Percentiles rank a stretch among this genome's conserved stretches.
These are phyloP conservation scores for Penicillium fimorum DNA, from an alignment of 495 filamentous ascomycete species.

Conservation along the genomic window DNA sequence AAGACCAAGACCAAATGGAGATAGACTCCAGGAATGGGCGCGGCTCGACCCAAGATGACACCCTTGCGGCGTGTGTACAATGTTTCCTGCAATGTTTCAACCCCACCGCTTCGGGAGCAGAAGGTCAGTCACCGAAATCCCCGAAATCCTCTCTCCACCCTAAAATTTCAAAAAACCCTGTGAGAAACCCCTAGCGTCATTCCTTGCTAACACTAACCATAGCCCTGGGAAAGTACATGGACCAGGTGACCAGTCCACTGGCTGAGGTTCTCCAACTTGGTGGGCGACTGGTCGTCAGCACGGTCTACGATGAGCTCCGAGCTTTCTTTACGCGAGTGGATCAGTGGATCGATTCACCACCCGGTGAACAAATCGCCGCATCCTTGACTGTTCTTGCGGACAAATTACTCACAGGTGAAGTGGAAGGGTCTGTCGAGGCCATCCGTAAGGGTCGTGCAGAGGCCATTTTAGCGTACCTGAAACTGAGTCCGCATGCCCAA, in stretches of 20 bases:
- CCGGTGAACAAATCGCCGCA: conserved; percentile 25
- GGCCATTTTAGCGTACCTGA: conserved; percentile 38
- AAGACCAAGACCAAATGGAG: conserved; percentile 68
- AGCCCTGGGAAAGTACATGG: conserved; percentile 36
- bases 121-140: conserved; percentile 33
- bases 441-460: conserved; percentile 44
- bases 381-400: conserved; percentile 31
- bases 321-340: conserved; percentile 38
- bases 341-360: conserved; percentile 22
- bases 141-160: conserved; percentile 6
- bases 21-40: conserved; percentile 49
- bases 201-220: conserved; percentile 29
- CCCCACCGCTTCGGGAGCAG: conserved; percentile 27
- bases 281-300: conserved; percentile 41
- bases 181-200: conserved; percentile 31
- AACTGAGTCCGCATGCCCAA: conserved; percentile 27
- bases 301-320: conserved; percentile 45
- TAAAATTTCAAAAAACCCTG: background rate
- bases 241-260: conserved; percentile 31
- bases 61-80: conserved; percentile 46
- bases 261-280: conserved; percentile 37
- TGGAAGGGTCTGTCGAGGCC: conserved; percentile 40
- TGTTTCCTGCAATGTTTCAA: conserved; percentile 49
- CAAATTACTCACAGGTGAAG: conserved; percentile 34
- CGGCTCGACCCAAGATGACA: conserved; percentile 37